A percentile compares a stretch with the other conserved stretches of the same genome.
Evolutionary conservation across 2,329 filamentous ascomycete genomes (phyloP).

Genomic region (Trichoderma semiorbis): DNA sequence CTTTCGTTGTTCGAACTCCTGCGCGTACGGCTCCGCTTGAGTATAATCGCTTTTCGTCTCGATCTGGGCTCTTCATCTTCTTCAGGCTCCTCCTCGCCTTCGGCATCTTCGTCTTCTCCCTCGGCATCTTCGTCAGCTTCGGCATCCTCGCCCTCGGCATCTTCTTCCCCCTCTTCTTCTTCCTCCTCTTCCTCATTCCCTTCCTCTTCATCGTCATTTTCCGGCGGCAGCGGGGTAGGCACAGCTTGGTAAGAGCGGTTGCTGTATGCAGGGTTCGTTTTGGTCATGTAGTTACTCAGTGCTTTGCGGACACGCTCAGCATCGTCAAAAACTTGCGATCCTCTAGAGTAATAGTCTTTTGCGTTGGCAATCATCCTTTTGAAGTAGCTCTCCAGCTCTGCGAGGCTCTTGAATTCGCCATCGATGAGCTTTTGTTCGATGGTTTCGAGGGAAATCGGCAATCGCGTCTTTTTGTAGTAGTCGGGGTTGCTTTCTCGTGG

Average conservation of each 20-base stretch:
- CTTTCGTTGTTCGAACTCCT: constrained; percentile 33
- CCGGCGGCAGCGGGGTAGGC: constrained; percentile 65
- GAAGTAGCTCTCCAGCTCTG: constrained; percentile 76
- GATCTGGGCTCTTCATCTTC: constrained; percentile 31
- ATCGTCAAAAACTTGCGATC: constrained; percentile 72
- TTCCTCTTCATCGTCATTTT: constrained; percentile 31
- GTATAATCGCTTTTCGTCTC: constrained; percentile 37
- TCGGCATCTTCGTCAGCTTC: constrained; percentile 29
- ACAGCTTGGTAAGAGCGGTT: constrained; percentile 64
- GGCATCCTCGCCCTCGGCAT: constrained; percentile 29
- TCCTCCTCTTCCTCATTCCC: constrained; percentile 29
- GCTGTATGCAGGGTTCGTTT: constrained; percentile 79
- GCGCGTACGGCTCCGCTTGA: constrained; percentile 38
- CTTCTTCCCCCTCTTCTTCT: constrained; percentile 33
- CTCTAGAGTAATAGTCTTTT: constrained; percentile 76
- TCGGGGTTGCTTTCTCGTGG: constrained; percentile 61
- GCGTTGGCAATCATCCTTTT: constrained; percentile 87
- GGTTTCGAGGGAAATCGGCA: constrained; percentile 74
- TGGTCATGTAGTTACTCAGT: constrained; percentile 82
- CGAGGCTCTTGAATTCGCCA: constrained; percentile 65
- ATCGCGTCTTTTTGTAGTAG: constrained; percentile 73
- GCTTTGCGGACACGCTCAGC: constrained; percentile 84
- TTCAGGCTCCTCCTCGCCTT: constrained; percentile 27
- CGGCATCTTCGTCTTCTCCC: constrained; percentile 29
- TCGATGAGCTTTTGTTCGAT: constrained; percentile 72